phyloP scores from a whole-genome alignment of 2,329 filamentous ascomycete genomes.

The Fusarium camptoceras region DNA sequence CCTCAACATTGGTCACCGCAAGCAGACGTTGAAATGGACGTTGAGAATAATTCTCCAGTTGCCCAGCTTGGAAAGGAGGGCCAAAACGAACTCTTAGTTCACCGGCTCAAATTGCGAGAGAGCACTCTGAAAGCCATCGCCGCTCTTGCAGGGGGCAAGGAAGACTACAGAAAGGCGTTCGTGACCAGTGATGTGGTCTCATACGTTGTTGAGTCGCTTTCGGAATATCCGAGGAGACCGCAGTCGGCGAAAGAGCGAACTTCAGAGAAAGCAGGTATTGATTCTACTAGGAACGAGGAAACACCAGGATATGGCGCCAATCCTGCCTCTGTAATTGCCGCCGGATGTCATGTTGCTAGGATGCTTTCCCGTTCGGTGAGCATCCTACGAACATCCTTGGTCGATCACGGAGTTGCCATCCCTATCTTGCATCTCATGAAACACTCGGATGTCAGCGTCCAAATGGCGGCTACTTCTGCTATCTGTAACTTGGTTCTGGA shows the following conservation, averaged over 20 bases:
- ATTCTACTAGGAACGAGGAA: constrained; percentile 45
- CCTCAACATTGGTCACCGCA: constrained; percentile 56
- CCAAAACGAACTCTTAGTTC: constrained; percentile 68
- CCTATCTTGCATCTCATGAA: constrained; percentile 81
- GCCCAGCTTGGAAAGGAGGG: constrained; percentile 70
- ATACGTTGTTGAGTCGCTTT: constrained; percentile 85
- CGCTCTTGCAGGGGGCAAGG: constrained; percentile 83
- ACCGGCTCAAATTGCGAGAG: constrained; percentile 82
- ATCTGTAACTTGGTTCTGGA: constrained; percentile 88
- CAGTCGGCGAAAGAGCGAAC: constrained; percentile 56
- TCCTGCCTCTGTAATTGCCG: constrained; percentile 80
- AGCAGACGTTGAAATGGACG: constrained; percentile 50
- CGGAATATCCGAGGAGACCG: constrained; percentile 65
- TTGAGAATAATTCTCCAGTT: constrained; percentile 51
- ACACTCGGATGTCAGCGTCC: constrained; percentile 80
- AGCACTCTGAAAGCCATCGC: constrained; percentile 81
- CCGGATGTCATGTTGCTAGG: constrained; percentile 84
- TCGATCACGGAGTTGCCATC: constrained; percentile 84
- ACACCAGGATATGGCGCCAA: constrained; percentile 74
- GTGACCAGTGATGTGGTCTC: constrained; percentile 84
- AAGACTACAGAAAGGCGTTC: constrained; percentile 84
- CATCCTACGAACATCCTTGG: constrained; percentile 84
- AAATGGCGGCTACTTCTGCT: constrained; percentile 85
- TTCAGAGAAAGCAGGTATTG: constrained; percentile 54
- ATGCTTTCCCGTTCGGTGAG: constrained; percentile 87